Percentiles rank a stretch among this genome's conserved stretches.
Evolutionary conservation across 495 filamentous ascomycete genomes (phyloP).

Genomic region (Zalerion maritima): DNA sequence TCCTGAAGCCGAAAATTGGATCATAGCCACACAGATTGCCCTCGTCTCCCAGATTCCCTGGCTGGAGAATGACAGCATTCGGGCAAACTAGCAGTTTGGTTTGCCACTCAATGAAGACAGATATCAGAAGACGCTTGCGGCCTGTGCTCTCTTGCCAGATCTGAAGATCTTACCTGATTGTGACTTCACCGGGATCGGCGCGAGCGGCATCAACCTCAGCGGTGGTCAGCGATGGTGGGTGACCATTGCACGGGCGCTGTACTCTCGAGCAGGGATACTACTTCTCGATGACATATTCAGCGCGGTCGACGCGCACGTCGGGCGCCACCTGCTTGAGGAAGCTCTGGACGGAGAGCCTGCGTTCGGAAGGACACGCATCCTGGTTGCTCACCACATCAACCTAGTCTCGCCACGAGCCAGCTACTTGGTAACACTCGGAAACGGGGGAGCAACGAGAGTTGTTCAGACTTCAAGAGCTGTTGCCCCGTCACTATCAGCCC

Average conservation of each 20-base stretch:
- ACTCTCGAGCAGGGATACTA: slow-evolving; percentile 48
- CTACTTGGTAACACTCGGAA: slow-evolving; percentile 44
- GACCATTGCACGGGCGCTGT: slow-evolving; percentile 55
- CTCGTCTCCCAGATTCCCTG: slow-evolving; percentile 38
- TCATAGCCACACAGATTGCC: slow-evolving; percentile 29
- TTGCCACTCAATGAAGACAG: slow-evolving; percentile 28
- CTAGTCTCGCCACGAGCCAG: slow-evolving; percentile 43
- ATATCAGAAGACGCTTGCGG: slow-evolving; percentile 42
- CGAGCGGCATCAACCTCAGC: slow-evolving; percentile 53
- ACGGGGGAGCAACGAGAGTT: too few species aligned
- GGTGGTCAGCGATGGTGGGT: slow-evolving; percentile 60
- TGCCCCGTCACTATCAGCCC: too few species aligned
- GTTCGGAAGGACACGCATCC: slow-evolving; percentile 31
- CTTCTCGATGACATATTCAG: slow-evolving; percentile 58
- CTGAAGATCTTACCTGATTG: slow-evolving; percentile 48
- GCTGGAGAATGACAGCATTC: slow-evolving; percentile 39
- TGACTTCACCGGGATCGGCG: slow-evolving; percentile 55
- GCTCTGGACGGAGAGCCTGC: slow-evolving; percentile 34
- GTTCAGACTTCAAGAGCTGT: too few species aligned
- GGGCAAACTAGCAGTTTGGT: slow-evolving; percentile 44
- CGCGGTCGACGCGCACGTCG: slow-evolving; percentile 42
- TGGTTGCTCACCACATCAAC: slow-evolving; percentile 38
- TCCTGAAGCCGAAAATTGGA: slow-evolving; percentile 33
- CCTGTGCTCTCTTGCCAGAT: slow-evolving; percentile 50
- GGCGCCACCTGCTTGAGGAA: slow-evolving; percentile 30